Percentiles rank a stretch among this genome's conserved stretches.
Evolutionary conservation across 768 basidiomycete species (phyloP).

Genomic region (Lentinula guzmanii): DNA sequence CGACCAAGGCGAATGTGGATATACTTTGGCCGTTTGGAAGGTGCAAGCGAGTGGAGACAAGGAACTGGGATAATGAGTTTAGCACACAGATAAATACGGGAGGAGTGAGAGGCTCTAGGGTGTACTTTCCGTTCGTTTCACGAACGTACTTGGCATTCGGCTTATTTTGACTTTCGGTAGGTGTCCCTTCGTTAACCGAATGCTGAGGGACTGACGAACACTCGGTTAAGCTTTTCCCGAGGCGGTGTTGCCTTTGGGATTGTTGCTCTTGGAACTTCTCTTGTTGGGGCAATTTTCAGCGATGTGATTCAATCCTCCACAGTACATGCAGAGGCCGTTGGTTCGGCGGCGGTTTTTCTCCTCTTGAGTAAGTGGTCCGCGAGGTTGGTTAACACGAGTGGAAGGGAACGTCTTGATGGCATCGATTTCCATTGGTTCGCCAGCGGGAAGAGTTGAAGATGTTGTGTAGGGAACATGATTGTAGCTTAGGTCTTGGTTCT

Average conservation of each 20-base stretch:
- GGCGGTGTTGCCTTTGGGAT: neutral
- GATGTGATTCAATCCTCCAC: neutral
- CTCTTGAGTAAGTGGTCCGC: neutral
- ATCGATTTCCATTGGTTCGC: neutral
- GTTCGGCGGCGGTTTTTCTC: neutral
- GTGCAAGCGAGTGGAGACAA: neutral
- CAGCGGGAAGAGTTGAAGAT: neutral
- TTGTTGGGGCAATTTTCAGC: neutral
- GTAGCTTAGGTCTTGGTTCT: neutral
- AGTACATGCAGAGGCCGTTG: neutral
- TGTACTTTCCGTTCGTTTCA: too few relatives aligned
- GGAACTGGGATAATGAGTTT: neutral
- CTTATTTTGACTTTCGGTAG: too few relatives aligned
- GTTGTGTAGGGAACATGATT: neutral
- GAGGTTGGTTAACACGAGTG: neutral
- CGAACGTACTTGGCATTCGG: too few relatives aligned
- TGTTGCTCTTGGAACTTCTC: neutral
- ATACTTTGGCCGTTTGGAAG: neutral
- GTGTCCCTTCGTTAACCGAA: neutral
- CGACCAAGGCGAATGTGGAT: neutral
- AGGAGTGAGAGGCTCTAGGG: neutral
- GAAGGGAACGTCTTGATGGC: too few relatives aligned
- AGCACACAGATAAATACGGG: neutral
- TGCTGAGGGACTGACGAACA: neutral
- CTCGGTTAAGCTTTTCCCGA: neutral